Evolutionary conservation across 352 stramenopile species (phyloP).

Genomic region (Globisporangium splendens): DNA sequence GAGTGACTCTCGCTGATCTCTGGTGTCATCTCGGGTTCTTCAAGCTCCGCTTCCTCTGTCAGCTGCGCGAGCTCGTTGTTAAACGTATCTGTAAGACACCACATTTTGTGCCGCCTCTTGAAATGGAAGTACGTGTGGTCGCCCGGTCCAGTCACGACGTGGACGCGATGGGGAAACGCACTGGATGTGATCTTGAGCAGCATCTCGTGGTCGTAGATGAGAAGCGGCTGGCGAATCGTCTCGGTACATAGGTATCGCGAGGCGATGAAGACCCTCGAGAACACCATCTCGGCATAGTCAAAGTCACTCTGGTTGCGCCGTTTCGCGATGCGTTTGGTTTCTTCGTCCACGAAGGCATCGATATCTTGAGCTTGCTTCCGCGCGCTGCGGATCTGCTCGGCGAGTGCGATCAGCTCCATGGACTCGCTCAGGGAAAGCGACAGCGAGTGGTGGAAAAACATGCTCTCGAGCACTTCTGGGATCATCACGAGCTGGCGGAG

Average conservation of each 20-base stretch:
- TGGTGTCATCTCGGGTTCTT: neutral
- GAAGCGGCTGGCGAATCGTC: slow-evolving; percentile 21
- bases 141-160: slow-evolving; percentile 13
- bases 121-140: slow-evolving; percentile 20
- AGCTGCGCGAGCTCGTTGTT: slow-evolving; percentile 20
- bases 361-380: slow-evolving; percentile 12
- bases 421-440: slow-evolving; percentile 6
- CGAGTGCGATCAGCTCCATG: slow-evolving; percentile 3
- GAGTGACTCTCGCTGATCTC: neutral
- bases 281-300: slow-evolving; percentile 21
- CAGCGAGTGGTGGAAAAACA: slow-evolving; percentile 17
- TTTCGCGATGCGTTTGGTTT: slow-evolving; percentile 12
- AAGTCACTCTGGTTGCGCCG: slow-evolving; percentile 15
- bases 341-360: slow-evolving; percentile 16
- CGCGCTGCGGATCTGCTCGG: slow-evolving; percentile 11
- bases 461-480: slow-evolving; percentile 23
- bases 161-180: slow-evolving; percentile 18
- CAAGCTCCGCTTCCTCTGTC: slow-evolving; percentile 2
- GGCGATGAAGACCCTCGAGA: slow-evolving; percentile 17
- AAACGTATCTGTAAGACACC: slow-evolving; percentile 18
- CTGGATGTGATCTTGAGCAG: slow-evolving; percentile 12
- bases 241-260: slow-evolving; percentile 21
- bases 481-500: slow-evolving; percentile 26
- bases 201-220: slow-evolving; percentile 27
- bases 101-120: slow-evolving; percentile 14